These are phyloP conservation scores for Starmerella potacharoeniae DNA, from an alignment of 805 yeast species.

Conservation along the genomic window DNA sequence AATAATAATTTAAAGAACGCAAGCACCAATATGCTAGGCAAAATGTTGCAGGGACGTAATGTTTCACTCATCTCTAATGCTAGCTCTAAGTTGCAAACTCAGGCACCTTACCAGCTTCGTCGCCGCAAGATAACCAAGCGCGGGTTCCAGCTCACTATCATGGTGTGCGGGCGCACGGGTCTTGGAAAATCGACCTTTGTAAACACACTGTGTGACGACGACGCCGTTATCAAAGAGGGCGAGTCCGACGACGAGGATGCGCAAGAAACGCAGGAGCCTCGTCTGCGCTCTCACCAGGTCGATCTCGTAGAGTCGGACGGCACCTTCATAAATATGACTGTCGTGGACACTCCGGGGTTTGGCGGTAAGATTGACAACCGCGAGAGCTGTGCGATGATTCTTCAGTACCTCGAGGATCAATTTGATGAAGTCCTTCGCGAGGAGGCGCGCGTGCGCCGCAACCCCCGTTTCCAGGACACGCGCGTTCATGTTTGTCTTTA, in stretches of 20 bases:
- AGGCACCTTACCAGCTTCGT: slow-evolving; percentile 31
- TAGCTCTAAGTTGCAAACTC: background rate
- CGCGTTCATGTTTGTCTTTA: slow-evolving; percentile 73
- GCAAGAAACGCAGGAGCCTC: slow-evolving; percentile 13
- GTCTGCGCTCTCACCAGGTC: slow-evolving; percentile 18
- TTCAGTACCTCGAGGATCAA: slow-evolving; percentile 52
- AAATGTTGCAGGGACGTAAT: background rate
- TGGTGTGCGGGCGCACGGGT: slow-evolving; percentile 66
- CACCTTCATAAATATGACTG: slow-evolving; percentile 41
- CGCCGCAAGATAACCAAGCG: slow-evolving; percentile 49
- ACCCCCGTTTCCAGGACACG: slow-evolving; percentile 65
- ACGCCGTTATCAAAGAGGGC: slow-evolving; percentile 11
- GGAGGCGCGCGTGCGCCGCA: slow-evolving; percentile 76
- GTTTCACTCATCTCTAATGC: background rate
- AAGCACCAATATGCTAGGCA: background rate
- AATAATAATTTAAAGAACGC: too few relatives aligned
- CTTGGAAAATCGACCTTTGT: slow-evolving; percentile 67
- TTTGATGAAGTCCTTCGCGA: slow-evolving; percentile 64
- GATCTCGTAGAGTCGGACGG: slow-evolving; percentile 49
- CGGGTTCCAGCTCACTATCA: slow-evolving; percentile 43
- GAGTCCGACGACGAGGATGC: background rate
- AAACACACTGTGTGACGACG: slow-evolving; percentile 47
- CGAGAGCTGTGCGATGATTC: slow-evolving; percentile 35
- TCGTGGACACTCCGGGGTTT: slow-evolving; percentile 65
- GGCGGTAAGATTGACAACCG: slow-evolving; percentile 64